Base-by-base conservation (phyloP, 192 early-diverging fungal species). In the Coemansia sp. region DNA sequence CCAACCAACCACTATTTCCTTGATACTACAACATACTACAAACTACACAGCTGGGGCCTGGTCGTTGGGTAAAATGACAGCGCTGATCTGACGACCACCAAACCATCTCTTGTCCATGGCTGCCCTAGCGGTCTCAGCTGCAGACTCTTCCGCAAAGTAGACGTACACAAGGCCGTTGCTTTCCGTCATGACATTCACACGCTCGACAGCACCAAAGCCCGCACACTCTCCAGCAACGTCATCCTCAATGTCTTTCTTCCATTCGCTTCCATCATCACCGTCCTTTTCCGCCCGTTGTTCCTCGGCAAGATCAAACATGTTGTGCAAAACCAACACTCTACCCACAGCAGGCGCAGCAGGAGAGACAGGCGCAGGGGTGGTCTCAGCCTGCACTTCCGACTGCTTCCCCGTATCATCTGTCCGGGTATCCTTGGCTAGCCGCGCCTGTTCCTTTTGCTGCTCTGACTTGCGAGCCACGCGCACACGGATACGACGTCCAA, bases 91-190 rank as follows among this genome's bases (percentile, higher is more conserved):
- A 55, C 88, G 89, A 23, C 92, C 91, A 53, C 87, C 89, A 80
- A 97, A 97, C 84, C 89, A 97, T 25, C 94, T 75, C 3, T 85
- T 85, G 64, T 91, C 84, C 50, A 97, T 75, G 9, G 83, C 81
- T 42, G 78, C 67, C 17, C 86, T 69, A 26, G 94, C 92, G 30
- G 55, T 60, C 26, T 83, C 72, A 8, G 87, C 86, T 30, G 86
- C 72, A 23, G 77, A 72, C 10, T 80, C 64, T 27, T 73, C 72
- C 43, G 85, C 85, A 79, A 92, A 97, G 61, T 87, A 87, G 47
- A 97, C 60, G 55, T 85, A 92, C 42, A 97, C 83, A 47, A 87
- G 81, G 32, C 92, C 91, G 83, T 55, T 50, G 11, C 78, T 78
- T 9, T 87, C 81, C 13, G 54, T 58, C 41, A 91, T 84, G 17